Conservation (phyloP, 2,329 filamentous ascomycete species). For the Emmonsiellopsis sp. region DNA sequence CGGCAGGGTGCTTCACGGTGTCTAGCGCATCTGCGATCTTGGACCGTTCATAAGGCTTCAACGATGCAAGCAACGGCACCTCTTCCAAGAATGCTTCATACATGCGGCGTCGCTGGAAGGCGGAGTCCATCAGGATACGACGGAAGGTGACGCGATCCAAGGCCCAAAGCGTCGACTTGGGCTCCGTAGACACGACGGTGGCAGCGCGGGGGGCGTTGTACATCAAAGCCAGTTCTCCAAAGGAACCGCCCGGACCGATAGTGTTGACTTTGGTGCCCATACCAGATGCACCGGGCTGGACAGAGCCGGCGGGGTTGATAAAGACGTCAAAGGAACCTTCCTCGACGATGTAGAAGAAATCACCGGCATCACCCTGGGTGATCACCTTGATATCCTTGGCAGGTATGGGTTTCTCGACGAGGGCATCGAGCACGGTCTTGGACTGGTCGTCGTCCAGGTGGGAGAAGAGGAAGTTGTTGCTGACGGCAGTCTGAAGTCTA, state of each 20-base stretch:
- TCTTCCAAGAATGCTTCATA: conserved; percentile 96
- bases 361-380: conserved; percentile 86
- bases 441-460: conserved; percentile 93
- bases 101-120: conserved; percentile 90
- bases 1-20: conserved; percentile 72
- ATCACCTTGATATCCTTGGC: conserved; percentile 88
- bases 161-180: conserved; percentile 78
- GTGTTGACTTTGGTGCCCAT: conserved; percentile 73
- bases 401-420: conserved; percentile 92
- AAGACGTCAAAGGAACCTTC: conserved; percentile 84
- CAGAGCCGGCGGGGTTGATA: conserved; percentile 67
- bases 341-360: conserved; percentile 97
- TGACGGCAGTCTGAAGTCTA: conserved; percentile 71
- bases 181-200: conserved; percentile 76
- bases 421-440: conserved; percentile 73
- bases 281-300: conserved; percentile 69
- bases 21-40: conserved; percentile 97
- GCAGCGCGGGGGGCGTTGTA: conserved; percentile 96
- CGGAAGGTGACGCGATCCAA: conserved; percentile 94
- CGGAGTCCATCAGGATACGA: conserved; percentile 95
- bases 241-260: conserved; percentile 82
- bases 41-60: conserved; percentile 87
- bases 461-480: conserved; percentile 86
- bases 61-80: conserved; percentile 70
- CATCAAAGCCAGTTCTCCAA: conserved; percentile 95